phyloP scores from a whole-genome alignment of 495 filamentous ascomycete species.

The Aspergillus ellipticus region DNA sequence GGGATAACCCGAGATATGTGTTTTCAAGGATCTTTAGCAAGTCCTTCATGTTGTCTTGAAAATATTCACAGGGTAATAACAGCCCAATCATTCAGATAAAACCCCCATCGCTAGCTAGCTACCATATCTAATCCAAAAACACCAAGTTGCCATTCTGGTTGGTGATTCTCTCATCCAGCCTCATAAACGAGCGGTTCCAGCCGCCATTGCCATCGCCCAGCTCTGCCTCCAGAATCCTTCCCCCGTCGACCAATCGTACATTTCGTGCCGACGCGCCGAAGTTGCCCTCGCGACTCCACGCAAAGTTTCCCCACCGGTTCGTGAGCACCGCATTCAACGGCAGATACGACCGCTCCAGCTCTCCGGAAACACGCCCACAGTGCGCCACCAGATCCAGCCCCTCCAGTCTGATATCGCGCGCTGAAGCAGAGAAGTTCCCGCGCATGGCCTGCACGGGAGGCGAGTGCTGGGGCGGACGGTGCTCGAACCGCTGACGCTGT shows the following conservation, averaged over 20 bases:
- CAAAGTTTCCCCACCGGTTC: slow-evolving; percentile 16
- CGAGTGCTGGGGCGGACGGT: neutral
- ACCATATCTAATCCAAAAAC: slow-evolving; percentile 21
- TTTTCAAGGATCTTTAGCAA: too few relatives aligned
- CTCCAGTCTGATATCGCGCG: slow-evolving; percentile 12
- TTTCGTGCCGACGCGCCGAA: slow-evolving; percentile 36
- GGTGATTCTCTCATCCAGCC: slow-evolving; percentile 40
- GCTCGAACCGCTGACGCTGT: neutral
- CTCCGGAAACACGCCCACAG: slow-evolving; percentile 13
- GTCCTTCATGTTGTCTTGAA: too few relatives aligned
- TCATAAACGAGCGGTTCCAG: slow-evolving; percentile 29
- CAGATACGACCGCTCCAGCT: slow-evolving; percentile 5
- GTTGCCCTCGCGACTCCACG: slow-evolving; percentile 26
- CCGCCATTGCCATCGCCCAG: slow-evolving; percentile 25
- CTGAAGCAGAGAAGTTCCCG: slow-evolving; percentile 19
- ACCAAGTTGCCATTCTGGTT: slow-evolving; percentile 36
- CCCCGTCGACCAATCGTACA: slow-evolving; percentile 34
- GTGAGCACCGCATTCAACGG: slow-evolving; percentile 16
- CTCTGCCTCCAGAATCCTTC: slow-evolving; percentile 38
- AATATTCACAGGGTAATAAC: too few relatives aligned
- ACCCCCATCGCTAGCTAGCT: neutral
- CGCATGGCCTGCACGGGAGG: neutral
- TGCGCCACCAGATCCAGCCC: slow-evolving; percentile 12
- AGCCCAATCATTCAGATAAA: too few relatives aligned
- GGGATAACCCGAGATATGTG: too few relatives aligned